These are phyloP conservation scores for Calvatia gigantea DNA, from an alignment of 768 basidiomycete genomes.

Conservation along the genomic window DNA sequence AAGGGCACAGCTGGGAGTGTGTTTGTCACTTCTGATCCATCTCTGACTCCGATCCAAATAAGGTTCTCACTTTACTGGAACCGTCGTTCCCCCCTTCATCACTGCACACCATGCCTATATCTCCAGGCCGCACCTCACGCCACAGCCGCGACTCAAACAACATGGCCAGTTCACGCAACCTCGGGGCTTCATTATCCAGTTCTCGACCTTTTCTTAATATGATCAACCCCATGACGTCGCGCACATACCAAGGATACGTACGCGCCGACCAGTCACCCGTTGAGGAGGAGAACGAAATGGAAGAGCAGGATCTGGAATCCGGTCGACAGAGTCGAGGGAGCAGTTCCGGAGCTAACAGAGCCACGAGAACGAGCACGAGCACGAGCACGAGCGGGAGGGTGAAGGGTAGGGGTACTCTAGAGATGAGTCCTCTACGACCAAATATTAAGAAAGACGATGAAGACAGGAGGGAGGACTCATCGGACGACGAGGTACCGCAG, in stretches of 20 bases:
- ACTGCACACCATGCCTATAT: constrained; percentile 3
- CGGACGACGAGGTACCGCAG: constrained; percentile 83
- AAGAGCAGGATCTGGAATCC: constrained; percentile 32
- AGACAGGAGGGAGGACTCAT: constrained; percentile 55
- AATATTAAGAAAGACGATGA: constrained; percentile 70
- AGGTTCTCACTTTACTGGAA: not conserved
- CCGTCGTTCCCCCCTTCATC: not conserved
- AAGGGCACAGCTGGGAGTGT: not conserved
- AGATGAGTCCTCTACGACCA: constrained; percentile 59
- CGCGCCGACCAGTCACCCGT: constrained; percentile 68
- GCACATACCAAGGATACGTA: constrained; percentile 69
- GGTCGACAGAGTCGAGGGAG: constrained; percentile 60
- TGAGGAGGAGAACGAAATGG: constrained; percentile 65
- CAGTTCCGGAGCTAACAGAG: constrained; percentile 40
- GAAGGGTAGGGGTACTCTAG: constrained; percentile 48
- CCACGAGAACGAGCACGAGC: constrained; percentile 9
- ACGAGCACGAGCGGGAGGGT: constrained; percentile 22
- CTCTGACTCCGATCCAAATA: not conserved
- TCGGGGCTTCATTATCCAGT: constrained; percentile 36
- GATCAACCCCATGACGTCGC: constrained; percentile 71
- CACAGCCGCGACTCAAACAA: constrained; percentile 5
- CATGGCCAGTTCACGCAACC: constrained; percentile 10
- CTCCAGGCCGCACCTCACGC: constrained; percentile 7
- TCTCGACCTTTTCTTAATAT: constrained; percentile 79
- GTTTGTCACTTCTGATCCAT: constrained; percentile 1